A percentile compares a stretch with the other conserved stretches of the same genome.
phyloP scores from a whole-genome alignment of 352 stramenopile genomes.

The Pythium rishiriense region DNA sequence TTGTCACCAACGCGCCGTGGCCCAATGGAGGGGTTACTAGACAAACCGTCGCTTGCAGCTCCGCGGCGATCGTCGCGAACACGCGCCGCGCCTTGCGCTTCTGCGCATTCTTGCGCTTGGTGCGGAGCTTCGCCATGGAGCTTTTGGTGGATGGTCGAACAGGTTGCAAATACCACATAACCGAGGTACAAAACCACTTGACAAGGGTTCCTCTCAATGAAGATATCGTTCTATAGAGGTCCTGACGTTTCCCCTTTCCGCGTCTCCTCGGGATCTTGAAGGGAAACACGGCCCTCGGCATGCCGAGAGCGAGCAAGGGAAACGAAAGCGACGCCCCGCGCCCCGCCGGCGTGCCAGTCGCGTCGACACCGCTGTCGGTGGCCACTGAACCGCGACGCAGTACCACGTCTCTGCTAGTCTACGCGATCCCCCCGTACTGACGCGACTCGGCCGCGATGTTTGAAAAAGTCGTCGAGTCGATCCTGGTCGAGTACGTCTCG shows the following conservation, averaged over 20 bases:
- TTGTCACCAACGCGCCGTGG: too few relatives aligned
- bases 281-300: conserved; percentile 15
- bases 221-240: conserved; percentile 9
- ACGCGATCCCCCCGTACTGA: too few relatives aligned
- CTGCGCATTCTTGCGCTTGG: conserved; percentile 73
- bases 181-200: background rate
- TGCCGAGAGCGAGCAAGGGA: too few relatives aligned
- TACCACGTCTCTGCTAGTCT: too few relatives aligned
- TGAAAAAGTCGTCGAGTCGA: conserved; percentile 82
- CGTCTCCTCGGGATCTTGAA: conserved; percentile 28
- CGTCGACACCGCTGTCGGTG: too few relatives aligned
- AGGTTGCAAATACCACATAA: background rate
- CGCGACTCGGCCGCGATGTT: conserved; percentile 48
- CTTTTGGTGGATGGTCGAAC: background rate
- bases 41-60: conserved; percentile 45
- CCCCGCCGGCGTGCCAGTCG: too few relatives aligned
- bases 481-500: conserved; percentile 85
- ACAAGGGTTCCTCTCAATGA: conserved; percentile 1
- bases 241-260: conserved; percentile 14
- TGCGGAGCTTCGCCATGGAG: conserved; percentile 51
- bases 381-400: too few relatives aligned
- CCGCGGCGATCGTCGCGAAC: conserved; percentile 52
- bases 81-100: conserved; percentile 75
- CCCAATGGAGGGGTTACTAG: too few relatives aligned
- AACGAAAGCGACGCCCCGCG: background rate